Base-by-base conservation (phyloP, 2,329 filamentous ascomycete genomes). In the Aspergillus terreus region DNA sequence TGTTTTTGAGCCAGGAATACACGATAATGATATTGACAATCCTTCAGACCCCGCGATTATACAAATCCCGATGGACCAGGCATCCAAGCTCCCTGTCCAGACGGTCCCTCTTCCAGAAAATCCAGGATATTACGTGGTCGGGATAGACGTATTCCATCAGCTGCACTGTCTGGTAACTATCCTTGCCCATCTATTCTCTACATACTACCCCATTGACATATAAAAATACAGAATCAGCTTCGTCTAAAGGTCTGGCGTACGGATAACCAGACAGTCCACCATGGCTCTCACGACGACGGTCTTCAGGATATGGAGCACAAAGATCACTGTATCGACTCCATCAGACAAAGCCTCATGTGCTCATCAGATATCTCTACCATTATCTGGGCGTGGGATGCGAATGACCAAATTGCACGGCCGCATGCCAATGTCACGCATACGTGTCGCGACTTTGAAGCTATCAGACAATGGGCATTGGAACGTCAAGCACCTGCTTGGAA, bases 111-210 rank as follows among this genome's bases (percentile, higher is more conserved):
- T 59, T n/a, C 48, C 56, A 0, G 38, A 50, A 0, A 35, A 46
- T 10, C 50, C 53, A 1, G 55, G 49, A 1, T 42, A 54, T 11
- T 59, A 59, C 36, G 15, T 47, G 1, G 33, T 58, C 27, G 47
- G 21, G 5, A 17, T 60, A 1, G 52, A 60, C 40, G 54, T 58
- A 1, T 60, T 58, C 12, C 56, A 64, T 46, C 60, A 64, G 35
- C 55, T 64, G 1, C 60, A 64, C 41, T 65, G 60, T 33, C 33
- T 63, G 48, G 61, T 61, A 57, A n/a, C 4, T 15, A 38, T 38
- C 5, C 4, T 6, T 12, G 14, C 17, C 35, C 35, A 38, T 17
- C 14, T n/a, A 4, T 17, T 17, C 14, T n/a, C 6, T 17, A n/a
- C 4, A n/a, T 5, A 14, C 6, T 12, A 38, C 7, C 12, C 9